Conservation (phyloP, 1,284 basidiomycete species). For the Cryptococcus floricola region DNA sequence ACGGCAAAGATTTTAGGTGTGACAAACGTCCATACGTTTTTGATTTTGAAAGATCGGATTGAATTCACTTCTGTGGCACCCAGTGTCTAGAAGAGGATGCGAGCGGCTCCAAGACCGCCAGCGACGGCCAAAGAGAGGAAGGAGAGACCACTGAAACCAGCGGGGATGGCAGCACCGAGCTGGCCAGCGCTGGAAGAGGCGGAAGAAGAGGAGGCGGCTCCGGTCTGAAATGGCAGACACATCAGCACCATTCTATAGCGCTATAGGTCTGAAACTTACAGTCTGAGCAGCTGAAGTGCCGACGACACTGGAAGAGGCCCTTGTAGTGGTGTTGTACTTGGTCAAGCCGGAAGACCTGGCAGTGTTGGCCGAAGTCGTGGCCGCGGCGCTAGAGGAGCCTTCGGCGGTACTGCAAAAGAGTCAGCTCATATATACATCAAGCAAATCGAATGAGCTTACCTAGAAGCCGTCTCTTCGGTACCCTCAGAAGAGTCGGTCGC, state of each 20-base stretch:
- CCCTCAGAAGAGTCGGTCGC: conserved; percentile 3
- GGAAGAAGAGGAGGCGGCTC: background rate
- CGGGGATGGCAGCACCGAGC: background rate
- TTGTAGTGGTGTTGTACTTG: conserved; percentile 15
- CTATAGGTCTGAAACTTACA: conserved; percentile 1
- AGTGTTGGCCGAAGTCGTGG: conserved; percentile 2
- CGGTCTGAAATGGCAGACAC: background rate
- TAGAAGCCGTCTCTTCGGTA: background rate
- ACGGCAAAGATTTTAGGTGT: background rate
- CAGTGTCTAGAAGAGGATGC: conserved; percentile 1
- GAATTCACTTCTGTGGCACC: too few relatives aligned
- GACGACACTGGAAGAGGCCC: background rate
- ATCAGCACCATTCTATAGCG: background rate
- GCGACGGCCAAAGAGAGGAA: conserved; percentile 9
- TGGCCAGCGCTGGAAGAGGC: background rate
- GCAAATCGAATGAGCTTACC: background rate
- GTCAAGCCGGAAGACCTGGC: conserved; percentile 5
- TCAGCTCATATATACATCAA: background rate
- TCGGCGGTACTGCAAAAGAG: background rate
- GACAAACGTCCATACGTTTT: too few relatives aligned
- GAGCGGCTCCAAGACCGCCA: conserved; percentile 9
- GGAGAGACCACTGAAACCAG: conserved; percentile 1
- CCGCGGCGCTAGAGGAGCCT: conserved; percentile 3
- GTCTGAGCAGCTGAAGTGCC: conserved; percentile 11
- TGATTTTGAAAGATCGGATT: too few relatives aligned